A percentile compares a stretch with the other conserved stretches of the same genome.
phyloP scores from a whole-genome alignment of 495 filamentous ascomycete species.

The Lophium mytilinum region DNA sequence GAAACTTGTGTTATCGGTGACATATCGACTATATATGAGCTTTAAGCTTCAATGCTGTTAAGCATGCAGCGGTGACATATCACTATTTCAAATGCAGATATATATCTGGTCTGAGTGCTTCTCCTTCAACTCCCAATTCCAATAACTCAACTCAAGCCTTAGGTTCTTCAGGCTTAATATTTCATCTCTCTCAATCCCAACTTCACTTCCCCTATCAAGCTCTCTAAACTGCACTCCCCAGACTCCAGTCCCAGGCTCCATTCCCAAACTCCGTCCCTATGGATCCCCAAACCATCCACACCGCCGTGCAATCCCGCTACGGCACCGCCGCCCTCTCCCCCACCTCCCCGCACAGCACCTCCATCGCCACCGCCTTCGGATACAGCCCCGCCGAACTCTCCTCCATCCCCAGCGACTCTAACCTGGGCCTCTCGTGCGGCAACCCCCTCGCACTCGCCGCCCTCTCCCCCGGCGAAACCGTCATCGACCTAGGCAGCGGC shows the following conservation, averaged over 20 bases:
- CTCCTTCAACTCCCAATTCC: not conserved
- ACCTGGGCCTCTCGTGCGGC: constrained; percentile 60
- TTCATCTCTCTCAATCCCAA: not conserved
- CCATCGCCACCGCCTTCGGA: constrained; percentile 53
- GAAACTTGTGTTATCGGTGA: not conserved
- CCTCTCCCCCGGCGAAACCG: constrained; percentile 45
- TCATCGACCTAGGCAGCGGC: constrained; percentile 56
- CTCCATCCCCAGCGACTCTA: constrained; percentile 48
- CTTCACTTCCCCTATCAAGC: too few species aligned
- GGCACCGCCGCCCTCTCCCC: constrained; percentile 27
- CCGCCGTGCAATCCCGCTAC: constrained; percentile 36
- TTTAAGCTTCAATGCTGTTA: not conserved
- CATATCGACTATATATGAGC: not conserved
- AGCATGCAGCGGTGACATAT: not conserved
- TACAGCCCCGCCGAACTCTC: constrained; percentile 49
- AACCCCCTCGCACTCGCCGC: constrained; percentile 52
- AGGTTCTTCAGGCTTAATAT: too few species aligned
- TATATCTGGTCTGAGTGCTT: not conserved
- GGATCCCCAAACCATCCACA: constrained; percentile 27
- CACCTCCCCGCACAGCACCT: constrained; percentile 30
- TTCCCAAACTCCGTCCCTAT: not conserved
- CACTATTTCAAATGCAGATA: not conserved
- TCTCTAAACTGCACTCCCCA: not conserved
- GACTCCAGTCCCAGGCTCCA: not conserved
- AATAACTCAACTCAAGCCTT: too few species aligned